A percentile compares a stretch with the other conserved stretches of the same genome.
phyloP scores from a whole-genome alignment of 371 early-diverging fungal species.

The Fennellomyces sp. region DNA sequence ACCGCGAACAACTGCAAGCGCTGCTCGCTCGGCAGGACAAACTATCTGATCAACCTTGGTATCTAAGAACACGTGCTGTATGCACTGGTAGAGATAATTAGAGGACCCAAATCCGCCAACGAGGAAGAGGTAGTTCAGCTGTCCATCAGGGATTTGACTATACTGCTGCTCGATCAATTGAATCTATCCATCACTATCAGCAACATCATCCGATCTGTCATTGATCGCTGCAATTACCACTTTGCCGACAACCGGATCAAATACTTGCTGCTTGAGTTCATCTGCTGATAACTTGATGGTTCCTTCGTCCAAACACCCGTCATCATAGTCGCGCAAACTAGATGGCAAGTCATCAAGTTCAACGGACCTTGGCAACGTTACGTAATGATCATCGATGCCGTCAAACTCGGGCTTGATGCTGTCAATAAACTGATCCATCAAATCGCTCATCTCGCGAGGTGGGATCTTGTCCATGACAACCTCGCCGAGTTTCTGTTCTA shows the following conservation, averaged over 20 bases:
- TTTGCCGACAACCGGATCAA: conserved; percentile 57
- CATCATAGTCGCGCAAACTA: conserved; percentile 24
- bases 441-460: conserved; percentile 41
- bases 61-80: conserved; percentile 29
- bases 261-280: conserved; percentile 53
- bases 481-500: conserved; percentile 45
- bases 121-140: conserved; percentile 36
- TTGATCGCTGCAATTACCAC: conserved; percentile 31
- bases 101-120: conserved; percentile 58
- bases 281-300: conserved; percentile 45
- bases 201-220: not conserved
- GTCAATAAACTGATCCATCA: conserved; percentile 62
- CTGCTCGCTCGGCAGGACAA: conserved; percentile 43
- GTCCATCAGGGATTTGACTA: conserved; percentile 21
- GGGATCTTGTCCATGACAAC: conserved; percentile 42
- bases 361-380: conserved; percentile 48
- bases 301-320: conserved; percentile 47
- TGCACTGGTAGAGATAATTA: conserved; percentile 41
- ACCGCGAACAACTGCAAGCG: conserved; percentile 52
- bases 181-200: conserved; percentile 21
- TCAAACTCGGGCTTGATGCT: conserved; percentile 62
- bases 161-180: conserved; percentile 38
- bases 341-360: conserved; percentile 36
- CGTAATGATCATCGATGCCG: conserved; percentile 52
- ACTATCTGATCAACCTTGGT: conserved; percentile 32